Evolutionary conservation across 2,329 filamentous ascomycete genomes (phyloP), one percentile per base, ranked within the genome.

Genomic region (Claviceps sp.): DNA sequence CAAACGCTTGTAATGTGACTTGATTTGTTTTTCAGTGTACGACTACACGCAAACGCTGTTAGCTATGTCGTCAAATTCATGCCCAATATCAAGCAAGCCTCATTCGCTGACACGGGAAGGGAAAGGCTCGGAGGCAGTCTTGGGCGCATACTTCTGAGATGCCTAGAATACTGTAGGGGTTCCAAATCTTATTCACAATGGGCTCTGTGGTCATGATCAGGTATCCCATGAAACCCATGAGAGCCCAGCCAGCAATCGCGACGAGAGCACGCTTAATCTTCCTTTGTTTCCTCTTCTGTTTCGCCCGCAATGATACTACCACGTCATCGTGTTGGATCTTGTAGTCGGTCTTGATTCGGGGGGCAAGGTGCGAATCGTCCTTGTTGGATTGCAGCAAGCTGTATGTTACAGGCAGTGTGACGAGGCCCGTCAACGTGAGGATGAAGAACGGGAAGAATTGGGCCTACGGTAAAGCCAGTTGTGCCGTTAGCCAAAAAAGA

Each of bases 381-480:
- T 73, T 87, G 67, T 79, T 86, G 45, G 88, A 82, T 65, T 84
- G 85, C 63, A 96, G 77, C 60, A 95, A 82, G 58, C 83, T 87
- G 71, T 94, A 95, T 62, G 91, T 95, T 63, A 95, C 78, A 56
- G 91, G 90, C 54, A 95, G 72, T 37, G 93, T 96, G 70, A 96
- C 79, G 59, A 98, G 81, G 63, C 84, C 83, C 56, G 85, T 82
- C 63, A 97, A 78, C 44, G 90, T 96, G 66, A 96, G 83, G 71
- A 97, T 85, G 76, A 98, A 98, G 79, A 95, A 95, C 60, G 94
- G 93, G 77, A 96, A 98, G 76, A 96, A 96, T 79, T 96, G 88
- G 62, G 89, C 90, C 81, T 93, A 45, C 9, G 3, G 30, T 34
- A 40, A 41, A 34, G 2, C 22, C 22, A 41, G 8, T 30, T 24